phyloP scores from a whole-genome alignment of 257 asterid genomes.

The Nicotiana otophora region DNA sequence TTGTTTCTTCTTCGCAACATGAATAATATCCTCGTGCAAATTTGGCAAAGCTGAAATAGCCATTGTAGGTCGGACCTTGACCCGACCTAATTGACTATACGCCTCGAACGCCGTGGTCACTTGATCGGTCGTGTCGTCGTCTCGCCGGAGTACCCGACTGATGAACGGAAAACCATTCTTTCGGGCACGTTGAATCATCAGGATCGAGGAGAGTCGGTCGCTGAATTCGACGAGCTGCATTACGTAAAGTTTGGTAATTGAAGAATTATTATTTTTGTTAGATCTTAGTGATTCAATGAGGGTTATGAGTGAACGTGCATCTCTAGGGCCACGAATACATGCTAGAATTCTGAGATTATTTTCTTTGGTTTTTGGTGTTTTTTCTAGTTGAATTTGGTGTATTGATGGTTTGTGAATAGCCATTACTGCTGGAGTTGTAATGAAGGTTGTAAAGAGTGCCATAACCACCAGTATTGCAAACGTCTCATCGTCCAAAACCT shows the following conservation, averaged over 20 bases:
- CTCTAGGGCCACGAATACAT: conserved; percentile 39
- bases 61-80: conserved; percentile 19
- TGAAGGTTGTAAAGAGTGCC: conserved; percentile 70
- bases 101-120: conserved; percentile 17
- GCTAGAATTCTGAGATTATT: conserved; percentile 40
- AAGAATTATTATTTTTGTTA: conserved; percentile 1
- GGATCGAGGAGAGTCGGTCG: conserved; percentile 52
- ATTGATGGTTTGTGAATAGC: conserved; percentile 43
- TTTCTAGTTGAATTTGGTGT: background rate
- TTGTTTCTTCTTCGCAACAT: conserved; percentile 28
- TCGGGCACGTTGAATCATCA: conserved; percentile 33
- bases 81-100: conserved; percentile 12
- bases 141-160: background rate
- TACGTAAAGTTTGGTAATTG: conserved; percentile 36
- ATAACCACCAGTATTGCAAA: conserved; percentile 60
- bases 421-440: conserved; percentile 56
- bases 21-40: conserved; percentile 37
- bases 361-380: background rate
- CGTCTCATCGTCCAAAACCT: conserved; percentile 62
- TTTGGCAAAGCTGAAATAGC: conserved; percentile 25
- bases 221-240: conserved; percentile 52
- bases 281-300: conserved; percentile 41
- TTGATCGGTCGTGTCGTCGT: conserved; percentile 17
- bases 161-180: conserved; percentile 38
- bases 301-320: conserved; percentile 36